Base-by-base conservation (phyloP, 1,139 yeast genomes). In the Yamadazyma taylorii region DNA sequence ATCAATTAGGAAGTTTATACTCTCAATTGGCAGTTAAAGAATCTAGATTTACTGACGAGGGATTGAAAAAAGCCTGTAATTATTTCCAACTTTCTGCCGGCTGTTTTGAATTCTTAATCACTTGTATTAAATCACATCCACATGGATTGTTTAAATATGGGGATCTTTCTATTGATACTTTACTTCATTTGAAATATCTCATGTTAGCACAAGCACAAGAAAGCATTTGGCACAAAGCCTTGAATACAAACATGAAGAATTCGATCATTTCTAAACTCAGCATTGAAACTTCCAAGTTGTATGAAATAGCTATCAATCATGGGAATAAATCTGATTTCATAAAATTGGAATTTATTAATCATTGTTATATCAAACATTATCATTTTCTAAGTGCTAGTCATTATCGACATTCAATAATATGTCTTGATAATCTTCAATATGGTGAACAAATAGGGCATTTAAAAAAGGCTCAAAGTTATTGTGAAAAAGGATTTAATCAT, bases 191-290 rank as follows among this genome's bases (percentile, higher is more conserved):
- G 22, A 52, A 52, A 33, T 46, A 46, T n/a, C 49, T 88, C 16
- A 77, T 79, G 76, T 55, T 85, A 28, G 95, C 95, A 0, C 95
- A 88, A 51, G 94, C 96, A 0, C 96, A 89, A 56, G 97, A 90
- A 53, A 71, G 79, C 9, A 79, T 84, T 38, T 89, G 96, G 96
- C 79, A 75, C 35, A 81, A 81, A 51, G 90, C 96, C 0, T 60
- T 76, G 1, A 57, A 63, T 25, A 74, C 73, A n/a, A 63, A 68
- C 3, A 58, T 79, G 52, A 84, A 81, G 51, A 79, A 85, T 52
- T 65, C 82, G 0, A 67, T 80, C 3, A 61, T 88, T 4, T 73
- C 94, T 0, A 76, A 79, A 47, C 59, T 90, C 32, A 75, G 95
- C 0, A 59, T 68, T 7, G 86, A 82, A 50, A 82, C 81, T 0